Percentiles rank a stretch among this genome's conserved stretches.
phyloP scores from a whole-genome alignment of 352 stramenopile species.

The Aphanomyces invadans region DNA sequence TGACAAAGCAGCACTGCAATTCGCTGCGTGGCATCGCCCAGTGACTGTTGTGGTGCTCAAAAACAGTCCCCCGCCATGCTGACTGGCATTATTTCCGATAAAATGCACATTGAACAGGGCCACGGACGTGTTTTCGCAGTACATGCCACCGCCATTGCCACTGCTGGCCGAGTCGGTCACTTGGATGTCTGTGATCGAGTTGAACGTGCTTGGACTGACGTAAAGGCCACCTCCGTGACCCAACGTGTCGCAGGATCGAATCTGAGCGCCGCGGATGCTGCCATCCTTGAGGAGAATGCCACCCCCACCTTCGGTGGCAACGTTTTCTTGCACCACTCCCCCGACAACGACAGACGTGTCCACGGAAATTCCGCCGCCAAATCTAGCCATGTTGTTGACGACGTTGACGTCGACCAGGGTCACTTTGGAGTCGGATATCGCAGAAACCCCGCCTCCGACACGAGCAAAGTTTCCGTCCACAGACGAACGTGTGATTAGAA shows the following conservation, averaged over 20 bases:
- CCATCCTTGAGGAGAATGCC: not conserved
- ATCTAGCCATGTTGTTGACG: not conserved
- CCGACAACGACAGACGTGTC: not conserved
- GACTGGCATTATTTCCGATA: conserved; percentile 14
- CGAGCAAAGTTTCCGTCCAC: not conserved
- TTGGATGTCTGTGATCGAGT: not conserved
- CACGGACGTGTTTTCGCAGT: not conserved
- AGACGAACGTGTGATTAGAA: not conserved
- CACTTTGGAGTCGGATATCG: not conserved
- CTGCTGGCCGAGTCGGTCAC: conserved; percentile 18
- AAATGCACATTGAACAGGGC: conserved; percentile 6
- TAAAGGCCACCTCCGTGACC: conserved; percentile 29
- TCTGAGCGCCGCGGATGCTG: not conserved
- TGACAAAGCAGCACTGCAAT: conserved; percentile 17
- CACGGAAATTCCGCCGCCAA: not conserved
- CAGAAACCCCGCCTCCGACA: not conserved
- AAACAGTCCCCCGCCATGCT: conserved; percentile 30
- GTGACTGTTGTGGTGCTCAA: conserved; percentile 1
- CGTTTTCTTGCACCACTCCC: not conserved
- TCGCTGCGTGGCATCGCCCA: not conserved
- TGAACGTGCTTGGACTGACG: conserved; percentile 24
- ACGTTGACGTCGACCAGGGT: not conserved
- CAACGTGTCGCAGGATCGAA: not conserved
- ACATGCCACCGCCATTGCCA: conserved; percentile 15
- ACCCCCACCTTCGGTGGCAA: not conserved